Evolutionary conservation across 306 rosid species (phyloP).

Genomic region (Sicyos edulis): DNA sequence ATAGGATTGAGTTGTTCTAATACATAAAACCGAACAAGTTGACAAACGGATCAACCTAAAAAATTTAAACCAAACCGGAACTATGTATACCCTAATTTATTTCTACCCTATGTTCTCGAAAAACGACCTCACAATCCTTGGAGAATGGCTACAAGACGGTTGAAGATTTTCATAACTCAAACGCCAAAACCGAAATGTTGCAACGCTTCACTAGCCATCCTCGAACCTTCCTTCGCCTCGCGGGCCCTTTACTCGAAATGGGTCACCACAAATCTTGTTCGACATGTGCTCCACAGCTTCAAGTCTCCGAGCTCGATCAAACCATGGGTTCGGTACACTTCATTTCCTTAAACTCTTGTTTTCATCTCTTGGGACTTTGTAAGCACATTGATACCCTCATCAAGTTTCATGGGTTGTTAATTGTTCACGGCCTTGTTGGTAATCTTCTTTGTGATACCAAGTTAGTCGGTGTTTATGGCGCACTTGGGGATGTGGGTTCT

Average conservation of each 20-base stretch:
- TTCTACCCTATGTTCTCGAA: too few relatives aligned
- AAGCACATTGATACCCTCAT: conserved; percentile 37
- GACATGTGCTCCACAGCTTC: conserved; percentile 7
- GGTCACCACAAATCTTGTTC: too few relatives aligned
- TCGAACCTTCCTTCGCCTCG: background rate
- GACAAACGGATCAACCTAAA: too few relatives aligned
- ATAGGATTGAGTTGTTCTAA: too few relatives aligned
- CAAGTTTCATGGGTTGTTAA: conserved; percentile 48
- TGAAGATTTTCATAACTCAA: background rate
- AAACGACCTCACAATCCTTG: background rate
- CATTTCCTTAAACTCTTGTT: conserved; percentile 27
- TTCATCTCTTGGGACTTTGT: conserved; percentile 37
- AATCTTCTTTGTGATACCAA: conserved; percentile 37
- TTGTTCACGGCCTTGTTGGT: conserved; percentile 34
- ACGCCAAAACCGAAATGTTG: background rate
- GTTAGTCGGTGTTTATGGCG: conserved; percentile 48
- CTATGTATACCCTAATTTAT: too few relatives aligned
- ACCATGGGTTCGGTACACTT: conserved; percentile 26
- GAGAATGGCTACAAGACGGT: background rate
- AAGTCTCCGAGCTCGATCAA: conserved; percentile 20
- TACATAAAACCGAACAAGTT: too few relatives aligned
- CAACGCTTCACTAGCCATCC: background rate
- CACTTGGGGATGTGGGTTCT: conserved; percentile 38
- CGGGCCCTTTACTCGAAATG: background rate
- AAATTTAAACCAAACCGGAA: too few relatives aligned